phyloP scores from a whole-genome alignment of 2,329 filamentous ascomycete species.

The Remersonia thermophila region DNA sequence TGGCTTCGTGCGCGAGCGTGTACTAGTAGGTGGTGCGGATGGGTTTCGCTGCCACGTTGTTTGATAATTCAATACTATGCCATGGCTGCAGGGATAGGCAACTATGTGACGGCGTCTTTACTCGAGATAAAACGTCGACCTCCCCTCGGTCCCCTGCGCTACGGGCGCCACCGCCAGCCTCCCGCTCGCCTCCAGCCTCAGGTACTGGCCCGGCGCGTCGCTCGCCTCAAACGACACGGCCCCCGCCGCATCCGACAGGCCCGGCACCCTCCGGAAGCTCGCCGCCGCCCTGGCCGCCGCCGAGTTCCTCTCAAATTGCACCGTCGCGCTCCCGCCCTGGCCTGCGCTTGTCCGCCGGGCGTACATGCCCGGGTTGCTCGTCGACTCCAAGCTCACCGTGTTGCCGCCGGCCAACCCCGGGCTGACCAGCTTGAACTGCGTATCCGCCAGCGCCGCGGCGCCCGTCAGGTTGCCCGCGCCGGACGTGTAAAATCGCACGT shows the following conservation, averaged over 20 bases:
- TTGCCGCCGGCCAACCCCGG: conserved; percentile 15
- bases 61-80: too few relatives aligned
- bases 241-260: conserved; percentile 21
- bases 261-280: conserved; percentile 13
- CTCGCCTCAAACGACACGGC: conserved; percentile 14
- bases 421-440: conserved; percentile 16
- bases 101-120: too few relatives aligned
- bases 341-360: conserved; percentile 6
- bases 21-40: too few relatives aligned
- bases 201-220: conserved; percentile 8
- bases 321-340: not conserved
- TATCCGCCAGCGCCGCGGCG: conserved; percentile 11
- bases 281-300: conserved; percentile 7
- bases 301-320: conserved; percentile 9
- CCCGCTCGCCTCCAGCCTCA: conserved; percentile 5
- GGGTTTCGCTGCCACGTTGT: too few relatives aligned
- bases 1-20: too few relatives aligned
- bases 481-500: conserved; percentile 10
- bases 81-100: too few relatives aligned
- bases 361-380: conserved; percentile 15
- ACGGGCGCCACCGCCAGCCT: conserved; percentile 1
- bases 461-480: not conserved
- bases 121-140: conserved; percentile 10
- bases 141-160: not conserved
- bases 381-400: conserved; percentile 17